Conservation (phyloP, 164 flowering plant species). For the Piper longum region DNA sequence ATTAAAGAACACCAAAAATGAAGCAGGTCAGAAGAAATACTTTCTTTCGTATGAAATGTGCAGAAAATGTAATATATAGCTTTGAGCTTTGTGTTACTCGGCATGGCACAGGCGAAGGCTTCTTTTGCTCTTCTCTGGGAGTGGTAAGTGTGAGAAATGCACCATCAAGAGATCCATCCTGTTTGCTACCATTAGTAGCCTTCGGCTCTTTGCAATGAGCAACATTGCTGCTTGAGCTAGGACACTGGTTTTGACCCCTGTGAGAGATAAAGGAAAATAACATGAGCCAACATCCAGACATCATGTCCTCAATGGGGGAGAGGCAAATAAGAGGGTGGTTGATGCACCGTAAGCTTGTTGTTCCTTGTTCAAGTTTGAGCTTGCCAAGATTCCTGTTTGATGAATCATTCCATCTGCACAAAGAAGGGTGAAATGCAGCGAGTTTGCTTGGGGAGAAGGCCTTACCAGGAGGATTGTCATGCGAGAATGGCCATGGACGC, state of each 20-base stretch:
- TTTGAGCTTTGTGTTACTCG: not conserved
- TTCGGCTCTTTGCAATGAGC: slow-evolving; percentile 1
- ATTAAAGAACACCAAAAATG: slow-evolving; percentile 4
- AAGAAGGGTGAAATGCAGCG: not conserved
- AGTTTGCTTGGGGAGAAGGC: slow-evolving; percentile 23
- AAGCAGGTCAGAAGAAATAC: not conserved
- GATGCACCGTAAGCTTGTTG: not conserved
- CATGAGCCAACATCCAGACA: not conserved
- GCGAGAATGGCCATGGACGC: slow-evolving; percentile 47
- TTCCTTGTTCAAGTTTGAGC: not conserved
- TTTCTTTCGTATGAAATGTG: not conserved
- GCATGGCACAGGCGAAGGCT: slow-evolving; percentile 1
- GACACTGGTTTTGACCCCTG: slow-evolving; percentile 1
- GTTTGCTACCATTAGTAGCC: slow-evolving; percentile 1
- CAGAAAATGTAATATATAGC: not conserved
- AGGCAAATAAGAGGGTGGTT: not conserved
- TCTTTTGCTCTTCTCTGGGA: slow-evolving; percentile 4
- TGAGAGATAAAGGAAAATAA: not conserved
- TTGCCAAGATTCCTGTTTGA: not conserved
- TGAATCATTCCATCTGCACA: slow-evolving; percentile 1
- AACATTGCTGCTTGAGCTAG: not conserved
- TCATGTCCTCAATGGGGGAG: not conserved
- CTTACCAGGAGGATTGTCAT: slow-evolving; percentile 9
- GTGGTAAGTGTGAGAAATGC: slow-evolving; percentile 18
- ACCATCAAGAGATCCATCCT: slow-evolving; percentile 8